Evolutionary conservation across 208 protist species (phyloP).

Genomic region (Trypanosoma rangeli): DNA sequence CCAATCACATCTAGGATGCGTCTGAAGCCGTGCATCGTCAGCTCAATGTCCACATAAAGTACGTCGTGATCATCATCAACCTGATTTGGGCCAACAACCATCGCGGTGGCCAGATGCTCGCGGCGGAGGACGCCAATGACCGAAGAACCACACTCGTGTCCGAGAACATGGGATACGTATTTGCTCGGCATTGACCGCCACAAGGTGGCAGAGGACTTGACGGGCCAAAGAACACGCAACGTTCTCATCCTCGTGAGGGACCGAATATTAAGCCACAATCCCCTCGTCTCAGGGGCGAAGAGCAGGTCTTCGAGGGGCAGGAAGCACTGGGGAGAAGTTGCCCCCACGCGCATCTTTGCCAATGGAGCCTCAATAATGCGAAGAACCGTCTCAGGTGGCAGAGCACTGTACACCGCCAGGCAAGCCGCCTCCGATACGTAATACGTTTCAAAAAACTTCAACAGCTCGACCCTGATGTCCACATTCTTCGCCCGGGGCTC

Average conservation of each 20-base stretch:
- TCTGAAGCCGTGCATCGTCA: constrained; percentile 60
- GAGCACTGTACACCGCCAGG: constrained; percentile 44
- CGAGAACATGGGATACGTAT: constrained; percentile 90
- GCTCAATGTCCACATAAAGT: constrained; percentile 40
- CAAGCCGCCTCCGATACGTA: constrained; percentile 64
- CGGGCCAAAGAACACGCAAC: constrained; percentile 60
- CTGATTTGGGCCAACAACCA: constrained; percentile 60
- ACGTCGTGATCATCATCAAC: constrained; percentile 67
- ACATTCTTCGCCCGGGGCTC: constrained; percentile 47
- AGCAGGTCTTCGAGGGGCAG: constrained; percentile 29
- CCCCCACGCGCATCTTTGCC: constrained; percentile 39
- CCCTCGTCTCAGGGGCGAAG: constrained; percentile 14
- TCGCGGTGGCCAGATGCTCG: constrained; percentile 56
- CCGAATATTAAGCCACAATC: constrained; percentile 59
- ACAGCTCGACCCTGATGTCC: constrained; percentile 62
- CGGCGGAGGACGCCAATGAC: constrained; percentile 84
- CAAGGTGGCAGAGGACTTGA: constrained; percentile 35
- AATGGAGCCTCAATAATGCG: constrained; percentile 45
- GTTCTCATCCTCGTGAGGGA: constrained; percentile 55
- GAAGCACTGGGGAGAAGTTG: constrained; percentile 30
- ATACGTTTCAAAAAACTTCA: constrained; percentile 66
- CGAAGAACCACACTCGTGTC: constrained; percentile 92
- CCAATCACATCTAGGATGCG: constrained; percentile 54
- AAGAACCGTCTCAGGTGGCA: constrained; percentile 43
- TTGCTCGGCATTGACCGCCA: constrained; percentile 62